Evolutionary conservation across 805 yeast species (phyloP).

Genomic region (Ogataea thermomethanolica): DNA sequence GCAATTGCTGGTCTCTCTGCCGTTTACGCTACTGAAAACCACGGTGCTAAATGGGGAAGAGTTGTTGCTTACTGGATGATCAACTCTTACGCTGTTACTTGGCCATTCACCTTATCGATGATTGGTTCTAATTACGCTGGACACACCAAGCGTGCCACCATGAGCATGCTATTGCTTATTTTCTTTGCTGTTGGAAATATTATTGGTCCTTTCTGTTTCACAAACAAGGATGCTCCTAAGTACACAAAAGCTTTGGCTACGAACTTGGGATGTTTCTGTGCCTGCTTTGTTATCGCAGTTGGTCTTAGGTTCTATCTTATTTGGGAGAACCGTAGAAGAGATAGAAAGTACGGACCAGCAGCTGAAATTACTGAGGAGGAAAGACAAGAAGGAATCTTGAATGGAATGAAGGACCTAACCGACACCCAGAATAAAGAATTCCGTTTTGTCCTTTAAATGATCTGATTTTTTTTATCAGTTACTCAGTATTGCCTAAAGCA

Average conservation of each 20-base stretch:
- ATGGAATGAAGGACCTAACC: slow-evolving; percentile 33
- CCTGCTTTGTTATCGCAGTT: slow-evolving; percentile 30
- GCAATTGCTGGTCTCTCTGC: slow-evolving; percentile 26
- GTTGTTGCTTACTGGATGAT: slow-evolving; percentile 34
- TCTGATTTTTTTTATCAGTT: not conserved
- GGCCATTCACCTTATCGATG: slow-evolving; percentile 27
- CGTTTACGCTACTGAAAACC: slow-evolving; percentile 27
- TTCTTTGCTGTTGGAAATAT: slow-evolving; percentile 54
- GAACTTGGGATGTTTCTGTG: slow-evolving; percentile 38
- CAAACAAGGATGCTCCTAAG: slow-evolving; percentile 41
- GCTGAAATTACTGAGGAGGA: slow-evolving; percentile 27
- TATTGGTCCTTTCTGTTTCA: slow-evolving; percentile 50
- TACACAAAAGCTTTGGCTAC: slow-evolving; percentile 41
- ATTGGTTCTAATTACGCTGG: slow-evolving; percentile 43
- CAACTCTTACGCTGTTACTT: slow-evolving; percentile 26
- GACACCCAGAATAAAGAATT: slow-evolving; percentile 29
- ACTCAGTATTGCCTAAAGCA: no score
- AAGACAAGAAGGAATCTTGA: slow-evolving; percentile 28
- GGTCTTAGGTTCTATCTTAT: slow-evolving; percentile 29
- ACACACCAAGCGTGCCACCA: slow-evolving; percentile 48
- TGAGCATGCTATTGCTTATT: slow-evolving; percentile 41
- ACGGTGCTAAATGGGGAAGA: slow-evolving; percentile 29
- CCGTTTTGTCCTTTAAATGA: slow-evolving; percentile 20
- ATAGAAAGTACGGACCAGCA: slow-evolving; percentile 26
- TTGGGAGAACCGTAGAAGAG: slow-evolving; percentile 42